These are phyloP conservation scores for Calonectria hawksworthii DNA, from an alignment of 2,329 filamentous ascomycete genomes.

Conservation along the genomic window DNA sequence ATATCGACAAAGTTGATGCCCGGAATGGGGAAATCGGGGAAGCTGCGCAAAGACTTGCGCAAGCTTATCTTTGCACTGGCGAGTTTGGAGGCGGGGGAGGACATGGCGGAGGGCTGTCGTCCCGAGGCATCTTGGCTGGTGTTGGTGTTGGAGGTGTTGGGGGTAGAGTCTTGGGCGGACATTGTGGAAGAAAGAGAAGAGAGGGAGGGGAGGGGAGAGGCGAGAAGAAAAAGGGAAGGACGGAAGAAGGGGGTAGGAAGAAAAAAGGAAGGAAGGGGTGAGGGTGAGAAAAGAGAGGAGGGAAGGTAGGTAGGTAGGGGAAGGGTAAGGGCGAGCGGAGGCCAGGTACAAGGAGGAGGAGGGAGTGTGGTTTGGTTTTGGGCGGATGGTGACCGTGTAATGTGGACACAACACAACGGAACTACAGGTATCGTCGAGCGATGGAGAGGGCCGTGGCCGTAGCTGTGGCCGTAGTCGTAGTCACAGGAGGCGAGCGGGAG, in stretches of 20 bases:
- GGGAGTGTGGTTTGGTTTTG: constrained; percentile 41
- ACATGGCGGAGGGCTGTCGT: constrained; percentile 73
- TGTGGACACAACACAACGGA: constrained; percentile 20
- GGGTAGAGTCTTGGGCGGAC: constrained; percentile 45
- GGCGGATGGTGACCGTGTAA: constrained; percentile 34
- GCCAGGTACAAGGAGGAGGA: constrained; percentile 42
- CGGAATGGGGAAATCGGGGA: constrained; percentile 90
- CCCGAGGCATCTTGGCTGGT: constrained; percentile 70
- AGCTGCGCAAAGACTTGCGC: constrained; percentile 82
- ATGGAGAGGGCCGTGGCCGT: constrained; percentile 30
- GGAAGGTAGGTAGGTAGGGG: constrained; percentile 35
- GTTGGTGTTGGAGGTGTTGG: constrained; percentile 47
- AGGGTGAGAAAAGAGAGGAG: constrained; percentile 39
- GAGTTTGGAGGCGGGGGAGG: constrained; percentile 75
- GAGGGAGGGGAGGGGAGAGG: constrained; percentile 45
- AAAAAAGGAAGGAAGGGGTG: constrained; percentile 46
- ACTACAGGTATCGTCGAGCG: constrained; percentile 23
- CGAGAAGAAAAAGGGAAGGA: constrained; percentile 44
- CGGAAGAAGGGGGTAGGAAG: constrained; percentile 45
- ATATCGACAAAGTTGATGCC: constrained; percentile 99
- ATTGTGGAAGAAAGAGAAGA: constrained; percentile 52
- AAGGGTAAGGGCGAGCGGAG: constrained; percentile 43
- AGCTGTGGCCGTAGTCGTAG: constrained; percentile 23
- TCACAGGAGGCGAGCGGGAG: constrained; percentile 26
- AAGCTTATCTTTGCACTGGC: constrained; percentile 79